Percentiles rank a stretch among this genome's conserved stretches.
These are phyloP conservation scores for Beauveria scarabaeidicola DNA, from an alignment of 2,329 filamentous ascomycete species.

Conservation along the genomic window DNA sequence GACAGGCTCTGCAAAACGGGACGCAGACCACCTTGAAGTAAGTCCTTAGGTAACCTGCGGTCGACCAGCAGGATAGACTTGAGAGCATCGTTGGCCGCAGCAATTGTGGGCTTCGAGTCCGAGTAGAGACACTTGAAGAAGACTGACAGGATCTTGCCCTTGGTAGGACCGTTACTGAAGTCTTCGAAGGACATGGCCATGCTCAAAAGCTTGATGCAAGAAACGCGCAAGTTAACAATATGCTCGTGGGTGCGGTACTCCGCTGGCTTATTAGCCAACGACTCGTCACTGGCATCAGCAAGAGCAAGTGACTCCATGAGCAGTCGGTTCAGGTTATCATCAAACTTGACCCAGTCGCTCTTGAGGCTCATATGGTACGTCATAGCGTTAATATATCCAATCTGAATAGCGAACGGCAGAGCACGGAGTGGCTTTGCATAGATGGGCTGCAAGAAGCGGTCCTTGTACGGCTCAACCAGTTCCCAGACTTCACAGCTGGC, in stretches of 20 bases:
- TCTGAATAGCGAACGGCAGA: slow-evolving; percentile 88
- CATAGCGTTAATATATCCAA: slow-evolving; percentile 96
- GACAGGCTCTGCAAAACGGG: slow-evolving; percentile 96
- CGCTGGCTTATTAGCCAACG: slow-evolving; percentile 79
- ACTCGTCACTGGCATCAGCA: slow-evolving; percentile 90
- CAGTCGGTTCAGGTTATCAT: slow-evolving; percentile 81
- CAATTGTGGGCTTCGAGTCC: slow-evolving; percentile 83
- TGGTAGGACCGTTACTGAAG: slow-evolving; percentile 64
- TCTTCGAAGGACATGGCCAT: slow-evolving; percentile 91
- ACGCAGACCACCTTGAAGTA: slow-evolving; percentile 86
- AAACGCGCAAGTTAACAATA: slow-evolving; percentile 84
- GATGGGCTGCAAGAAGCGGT: slow-evolving; percentile 80
- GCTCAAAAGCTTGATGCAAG: slow-evolving; percentile 86
- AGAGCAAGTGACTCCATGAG: slow-evolving; percentile 90
- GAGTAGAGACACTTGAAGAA: slow-evolving; percentile 98
- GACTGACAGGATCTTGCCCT: slow-evolving; percentile 73
- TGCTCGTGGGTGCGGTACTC: slow-evolving; percentile 94
- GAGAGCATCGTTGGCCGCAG: slow-evolving; percentile 84
- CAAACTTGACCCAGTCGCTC: slow-evolving; percentile 81
- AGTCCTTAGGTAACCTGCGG: slow-evolving; percentile 86
- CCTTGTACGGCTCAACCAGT: slow-evolving; percentile 81
- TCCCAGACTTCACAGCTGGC: slow-evolving; percentile 76
- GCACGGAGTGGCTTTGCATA: slow-evolving; percentile 92
- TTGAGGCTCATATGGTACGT: slow-evolving; percentile 90
- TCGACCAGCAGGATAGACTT: slow-evolving; percentile 81